phyloP scores from a whole-genome alignment of 2,329 filamentous ascomycete genomes.

The Phialophora tarda region DNA sequence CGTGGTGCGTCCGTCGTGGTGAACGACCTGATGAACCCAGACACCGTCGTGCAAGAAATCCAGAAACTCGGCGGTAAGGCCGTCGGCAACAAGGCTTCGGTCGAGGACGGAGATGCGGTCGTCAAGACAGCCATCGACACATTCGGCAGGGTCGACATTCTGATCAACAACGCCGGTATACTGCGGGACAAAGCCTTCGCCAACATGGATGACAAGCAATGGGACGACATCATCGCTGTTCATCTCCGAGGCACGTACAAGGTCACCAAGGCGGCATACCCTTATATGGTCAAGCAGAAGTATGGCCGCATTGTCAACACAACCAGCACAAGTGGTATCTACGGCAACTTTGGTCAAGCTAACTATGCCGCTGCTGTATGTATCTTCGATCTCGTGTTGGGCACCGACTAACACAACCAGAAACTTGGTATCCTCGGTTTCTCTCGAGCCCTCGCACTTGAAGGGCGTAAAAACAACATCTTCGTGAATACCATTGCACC shows the following conservation, averaged over 20 bases:
- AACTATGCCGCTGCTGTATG: constrained; percentile 91
- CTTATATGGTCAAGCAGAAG: constrained; percentile 97
- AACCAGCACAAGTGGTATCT: constrained; percentile 94
- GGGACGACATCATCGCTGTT: constrained; percentile 90
- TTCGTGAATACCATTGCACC: constrained; percentile 97
- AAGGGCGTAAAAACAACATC: constrained; percentile 97
- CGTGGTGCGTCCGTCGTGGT: constrained; percentile 85
- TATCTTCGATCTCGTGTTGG: constrained; percentile 34
- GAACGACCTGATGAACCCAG: constrained; percentile 93
- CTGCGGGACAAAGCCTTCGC: constrained; percentile 95
- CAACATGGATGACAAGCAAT: constrained; percentile 95
- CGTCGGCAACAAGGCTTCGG: constrained; percentile 89
- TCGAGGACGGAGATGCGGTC: constrained; percentile 87
- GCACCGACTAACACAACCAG: constrained; percentile 48
- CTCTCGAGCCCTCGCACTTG: constrained; percentile 87
- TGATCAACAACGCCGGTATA: constrained; percentile 98
- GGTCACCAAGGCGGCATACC: constrained; percentile 96
- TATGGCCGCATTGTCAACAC: constrained; percentile 97
- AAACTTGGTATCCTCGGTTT: constrained; percentile 94
- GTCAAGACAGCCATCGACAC: constrained; percentile 93
- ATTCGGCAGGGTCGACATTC: constrained; percentile 89
- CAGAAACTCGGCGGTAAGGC: constrained; percentile 87
- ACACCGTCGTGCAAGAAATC: constrained; percentile 89
- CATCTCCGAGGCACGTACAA: constrained; percentile 96
- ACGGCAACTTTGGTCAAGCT: constrained; percentile 98